Evolutionary conservation across 2,329 filamentous ascomycete species (phyloP).

Genomic region (Clonostachys sp.): DNA sequence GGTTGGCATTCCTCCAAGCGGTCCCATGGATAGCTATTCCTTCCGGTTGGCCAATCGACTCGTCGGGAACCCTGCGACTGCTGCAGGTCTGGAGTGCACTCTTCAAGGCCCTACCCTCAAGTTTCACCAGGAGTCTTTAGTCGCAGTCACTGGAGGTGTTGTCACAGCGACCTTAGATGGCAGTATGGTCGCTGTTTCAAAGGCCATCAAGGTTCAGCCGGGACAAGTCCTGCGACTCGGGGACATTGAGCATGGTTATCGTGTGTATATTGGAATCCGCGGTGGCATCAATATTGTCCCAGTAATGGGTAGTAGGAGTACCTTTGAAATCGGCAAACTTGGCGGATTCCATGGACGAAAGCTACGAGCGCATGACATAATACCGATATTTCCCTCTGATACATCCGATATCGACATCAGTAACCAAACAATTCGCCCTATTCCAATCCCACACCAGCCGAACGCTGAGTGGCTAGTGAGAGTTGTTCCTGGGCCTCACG

Average conservation of each 20-base stretch:
- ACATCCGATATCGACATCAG: no score
- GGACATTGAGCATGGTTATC: slow-evolving; percentile 16
- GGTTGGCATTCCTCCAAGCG: slow-evolving; percentile 31
- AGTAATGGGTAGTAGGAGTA: slow-evolving; percentile 22
- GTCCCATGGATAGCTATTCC: slow-evolving; percentile 33
- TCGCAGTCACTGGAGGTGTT: slow-evolving; percentile 24
- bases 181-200: slow-evolving; percentile 8
- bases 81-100: slow-evolving; percentile 26
- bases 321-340: slow-evolving; percentile 22
- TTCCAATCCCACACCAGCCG: slow-evolving; percentile 14
- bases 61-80: slow-evolving; percentile 19
- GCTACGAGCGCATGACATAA: slow-evolving; percentile 19
- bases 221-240: slow-evolving; percentile 19
- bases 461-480: slow-evolving; percentile 20
- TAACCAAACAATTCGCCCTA: not conserved
- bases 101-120: slow-evolving; percentile 21
- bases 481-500: slow-evolving; percentile 31
- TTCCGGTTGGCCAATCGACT: slow-evolving; percentile 26
- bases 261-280: slow-evolving; percentile 24
- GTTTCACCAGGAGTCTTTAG: slow-evolving; percentile 22
- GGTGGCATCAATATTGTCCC: slow-evolving; percentile 25
- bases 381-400: slow-evolving; percentile 9
- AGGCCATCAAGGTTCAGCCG: slow-evolving; percentile 11
- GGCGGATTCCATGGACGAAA: slow-evolving; percentile 26
- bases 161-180: slow-evolving; percentile 17